phyloP scores from a whole-genome alignment of 768 basidiomycete genomes.

The Podaxis sp. region DNA sequence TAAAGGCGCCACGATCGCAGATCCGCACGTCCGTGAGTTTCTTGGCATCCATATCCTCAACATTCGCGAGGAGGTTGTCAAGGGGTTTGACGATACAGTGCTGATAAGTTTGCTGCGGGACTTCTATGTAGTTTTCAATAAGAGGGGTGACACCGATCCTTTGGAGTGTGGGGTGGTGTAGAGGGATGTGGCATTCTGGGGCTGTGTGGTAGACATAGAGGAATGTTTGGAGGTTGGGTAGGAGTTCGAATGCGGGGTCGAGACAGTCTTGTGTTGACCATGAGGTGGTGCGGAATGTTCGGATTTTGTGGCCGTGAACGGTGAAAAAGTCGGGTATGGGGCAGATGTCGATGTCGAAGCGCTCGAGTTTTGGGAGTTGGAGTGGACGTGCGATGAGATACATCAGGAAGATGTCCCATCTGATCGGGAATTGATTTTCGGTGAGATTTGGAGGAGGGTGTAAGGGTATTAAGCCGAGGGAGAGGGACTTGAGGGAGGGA shows the following conservation, averaged over 20 bases:
- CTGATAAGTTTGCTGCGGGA: constrained; percentile 32
- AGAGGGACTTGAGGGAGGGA: constrained; percentile 35
- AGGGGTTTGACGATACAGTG: constrained; percentile 30
- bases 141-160: constrained; percentile 43
- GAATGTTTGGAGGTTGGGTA: constrained; percentile 38
- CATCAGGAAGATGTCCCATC: constrained; percentile 36
- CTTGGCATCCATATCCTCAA: constrained; percentile 2
- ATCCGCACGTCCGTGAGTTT: constrained; percentile 7
- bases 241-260: constrained; percentile 30
- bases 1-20: constrained; percentile 13
- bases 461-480: constrained; percentile 32
- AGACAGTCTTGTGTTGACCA: constrained; percentile 25
- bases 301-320: constrained; percentile 38
- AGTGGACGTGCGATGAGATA: constrained; percentile 27
- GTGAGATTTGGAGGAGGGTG: constrained; percentile 13
- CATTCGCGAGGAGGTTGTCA: constrained; percentile 4
- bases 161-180: constrained; percentile 31
- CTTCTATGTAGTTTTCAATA: constrained; percentile 30
- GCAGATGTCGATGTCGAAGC: constrained; percentile 42
- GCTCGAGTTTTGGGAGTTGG: constrained; percentile 34
- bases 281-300: constrained; percentile 32
- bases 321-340: constrained; percentile 29
- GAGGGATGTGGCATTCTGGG: constrained; percentile 22
- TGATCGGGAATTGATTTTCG: constrained; percentile 15
- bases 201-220: constrained; percentile 30